Percentiles rank a stretch among this genome's conserved stretches.
phyloP scores from a whole-genome alignment of 768 basidiomycete genomes.

The Leucocoprinus birnbaumii region DNA sequence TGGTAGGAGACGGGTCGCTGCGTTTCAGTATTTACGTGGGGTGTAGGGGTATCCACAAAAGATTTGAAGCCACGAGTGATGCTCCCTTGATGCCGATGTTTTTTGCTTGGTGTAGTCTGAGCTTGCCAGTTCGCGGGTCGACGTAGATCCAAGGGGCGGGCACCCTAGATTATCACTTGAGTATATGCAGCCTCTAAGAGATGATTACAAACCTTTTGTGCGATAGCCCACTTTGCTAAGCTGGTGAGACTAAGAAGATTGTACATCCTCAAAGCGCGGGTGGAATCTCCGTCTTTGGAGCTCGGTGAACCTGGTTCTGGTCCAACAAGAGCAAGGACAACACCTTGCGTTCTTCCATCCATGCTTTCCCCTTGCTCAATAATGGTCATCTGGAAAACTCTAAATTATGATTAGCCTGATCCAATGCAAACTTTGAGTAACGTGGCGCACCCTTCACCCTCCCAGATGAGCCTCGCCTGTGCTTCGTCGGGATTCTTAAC shows the following conservation, averaged over 20 bases:
- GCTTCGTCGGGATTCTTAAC: slow-evolving; percentile 73
- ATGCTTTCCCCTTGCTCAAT: slow-evolving; percentile 64
- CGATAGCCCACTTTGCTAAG: slow-evolving; percentile 70
- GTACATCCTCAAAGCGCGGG: slow-evolving; percentile 72
- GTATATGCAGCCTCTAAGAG: not conserved
- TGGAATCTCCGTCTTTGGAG: slow-evolving; percentile 46
- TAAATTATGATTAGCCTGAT: slow-evolving; percentile 22
- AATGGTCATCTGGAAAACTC: slow-evolving; percentile 75
- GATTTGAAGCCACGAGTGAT: slow-evolving; percentile 64
- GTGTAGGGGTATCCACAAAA: slow-evolving; percentile 37
- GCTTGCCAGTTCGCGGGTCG: slow-evolving; percentile 47
- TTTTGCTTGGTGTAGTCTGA: slow-evolving; percentile 45
- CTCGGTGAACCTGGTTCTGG: slow-evolving; percentile 44
- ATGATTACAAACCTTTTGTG: slow-evolving; percentile 52
- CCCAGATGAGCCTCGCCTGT: slow-evolving; percentile 64
- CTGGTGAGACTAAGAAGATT: slow-evolving; percentile 72
- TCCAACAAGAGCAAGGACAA: slow-evolving; percentile 74
- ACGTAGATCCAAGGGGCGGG: slow-evolving; percentile 59
- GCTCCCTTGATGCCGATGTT: slow-evolving; percentile 52
- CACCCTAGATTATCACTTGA: slow-evolving; percentile 36
- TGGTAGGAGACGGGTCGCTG: slow-evolving; percentile 29
- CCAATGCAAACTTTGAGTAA: not conserved
- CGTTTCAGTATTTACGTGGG: slow-evolving; percentile 18
- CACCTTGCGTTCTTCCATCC: slow-evolving; percentile 58
- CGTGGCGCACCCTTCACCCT: slow-evolving; percentile 62